Evolutionary conservation across 2,329 filamentous ascomycete genomes (phyloP).

Genomic region (Fusarium pilosicola): DNA sequence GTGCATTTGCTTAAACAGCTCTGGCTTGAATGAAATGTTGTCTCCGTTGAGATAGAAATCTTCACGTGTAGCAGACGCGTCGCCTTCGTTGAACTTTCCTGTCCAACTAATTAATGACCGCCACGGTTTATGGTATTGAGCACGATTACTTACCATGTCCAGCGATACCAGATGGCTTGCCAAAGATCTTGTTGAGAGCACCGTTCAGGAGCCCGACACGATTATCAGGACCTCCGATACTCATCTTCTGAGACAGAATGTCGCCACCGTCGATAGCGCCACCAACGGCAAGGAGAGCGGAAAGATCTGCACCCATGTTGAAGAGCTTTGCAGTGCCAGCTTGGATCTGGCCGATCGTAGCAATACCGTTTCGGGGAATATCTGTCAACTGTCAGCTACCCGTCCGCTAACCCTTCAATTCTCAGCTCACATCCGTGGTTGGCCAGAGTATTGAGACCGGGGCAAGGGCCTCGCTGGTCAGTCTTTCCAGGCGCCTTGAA

Average conservation of each 20-base stretch:
- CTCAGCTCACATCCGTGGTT: constrained; percentile 19
- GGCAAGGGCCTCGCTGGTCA: constrained; percentile 26
- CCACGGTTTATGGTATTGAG: rapidly evolving
- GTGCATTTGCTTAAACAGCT: constrained; percentile 22
- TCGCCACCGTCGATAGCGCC: constrained; percentile 20
- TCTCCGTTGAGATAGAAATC: constrained; percentile 27
- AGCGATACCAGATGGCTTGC: constrained; percentile 22
- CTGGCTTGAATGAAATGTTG: constrained; percentile 18
- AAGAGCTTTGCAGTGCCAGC: constrained; percentile 22
- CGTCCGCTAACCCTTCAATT: rapidly evolving
- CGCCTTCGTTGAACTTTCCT: constrained; percentile 30
- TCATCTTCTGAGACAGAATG: constrained; percentile 27
- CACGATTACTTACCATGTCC: neutral
- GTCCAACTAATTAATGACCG: rapidly evolving
- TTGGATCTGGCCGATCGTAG: constrained; percentile 21
- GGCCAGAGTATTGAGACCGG: constrained; percentile 19
- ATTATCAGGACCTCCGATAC: constrained; percentile 16
- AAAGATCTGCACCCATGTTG: constrained; percentile 24
- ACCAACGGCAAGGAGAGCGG: constrained; percentile 12
- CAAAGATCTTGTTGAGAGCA: constrained; percentile 22
- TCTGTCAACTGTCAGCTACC: neutral
- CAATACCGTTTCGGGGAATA: constrained; percentile 21
- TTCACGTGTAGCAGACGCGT: constrained; percentile 26
- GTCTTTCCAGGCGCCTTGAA: constrained; percentile 10
- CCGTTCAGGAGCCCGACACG: constrained; percentile 17